Base-by-base conservation (phyloP, 805 yeast genomes). In the Yarrowia deformans region DNA sequence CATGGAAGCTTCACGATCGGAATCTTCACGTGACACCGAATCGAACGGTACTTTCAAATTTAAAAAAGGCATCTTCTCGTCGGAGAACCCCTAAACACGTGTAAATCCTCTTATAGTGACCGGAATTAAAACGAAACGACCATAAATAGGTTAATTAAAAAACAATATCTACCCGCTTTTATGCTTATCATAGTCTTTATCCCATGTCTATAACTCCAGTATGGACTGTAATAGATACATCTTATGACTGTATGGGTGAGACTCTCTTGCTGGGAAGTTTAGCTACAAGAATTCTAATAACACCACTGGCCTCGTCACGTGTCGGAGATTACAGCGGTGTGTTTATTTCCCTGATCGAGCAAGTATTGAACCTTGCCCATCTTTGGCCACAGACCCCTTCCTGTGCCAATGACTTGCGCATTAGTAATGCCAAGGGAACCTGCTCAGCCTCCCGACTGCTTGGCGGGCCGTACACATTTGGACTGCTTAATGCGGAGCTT, bases 91-190 rank as follows among this genome's bases (percentile, higher is more conserved):
- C 29, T 23, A 16, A n/a, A 16, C 23, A 50, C 50, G 32, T 46
- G 4, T 4, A 23, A 23, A 5, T 7, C 39, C 14, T 0, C 9
- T 1, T n/a, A n/a, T 6, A 1, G 6, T 1, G 10, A 8, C 12
- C 58, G 58, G 58, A 54, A 54, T 19, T 54, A 54, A 54, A 35
- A 54, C 8, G 34, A 54, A 35, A 54, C 8, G 34, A 16, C 16
- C 10, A 18, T 12, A 10, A 18, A 6, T 35, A 1, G 19, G 14
- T 3, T 1, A 34, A n/a, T n/a, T 16, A 49, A 6, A 2, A n/a
- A 16, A 0, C 5, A 40, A 35, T 35, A 18, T 50, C 14, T 34
- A 8, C 13, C 56, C 56, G 29, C 58, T 13, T 4, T 13, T 13
- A 8, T 18, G 29, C 56, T 52, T 52, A 37, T 37, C 43, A 54